Evolutionary conservation across 257 asterid species (phyloP).

Genomic region (Dorcoceras hygrometricum): DNA sequence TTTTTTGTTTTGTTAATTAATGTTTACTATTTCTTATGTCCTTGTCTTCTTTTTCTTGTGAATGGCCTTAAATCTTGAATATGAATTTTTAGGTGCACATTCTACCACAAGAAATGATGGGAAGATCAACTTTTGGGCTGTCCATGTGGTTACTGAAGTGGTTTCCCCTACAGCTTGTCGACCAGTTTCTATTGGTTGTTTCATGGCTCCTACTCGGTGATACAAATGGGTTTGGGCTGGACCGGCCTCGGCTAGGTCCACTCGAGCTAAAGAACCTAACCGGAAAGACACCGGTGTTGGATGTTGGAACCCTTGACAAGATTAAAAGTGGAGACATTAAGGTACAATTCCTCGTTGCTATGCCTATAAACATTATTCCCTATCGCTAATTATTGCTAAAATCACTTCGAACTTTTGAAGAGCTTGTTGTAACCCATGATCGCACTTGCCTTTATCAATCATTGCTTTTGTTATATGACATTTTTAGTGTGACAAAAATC

Average conservation of each 20-base stretch:
- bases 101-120: slow-evolving; percentile 76
- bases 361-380: not conserved
- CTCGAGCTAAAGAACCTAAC: slow-evolving; percentile 59
- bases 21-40: not conserved
- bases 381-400: slow-evolving; percentile 1
- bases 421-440: slow-evolving; percentile 34
- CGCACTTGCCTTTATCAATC: slow-evolving; percentile 24
- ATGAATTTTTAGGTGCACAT: slow-evolving; percentile 57
- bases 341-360: slow-evolving; percentile 37
- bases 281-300: slow-evolving; percentile 68
- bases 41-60: not conserved
- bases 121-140: slow-evolving; percentile 71
- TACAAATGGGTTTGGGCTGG: slow-evolving; percentile 53
- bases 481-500: slow-evolving; percentile 32
- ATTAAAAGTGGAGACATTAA: slow-evolving; percentile 70
- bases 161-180: slow-evolving; percentile 66
- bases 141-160: slow-evolving; percentile 76
- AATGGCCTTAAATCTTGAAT: slow-evolving; percentile 12
- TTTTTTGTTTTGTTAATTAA: not conserved
- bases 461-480: slow-evolving; percentile 17
- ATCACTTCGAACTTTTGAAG: slow-evolving; percentile 15
- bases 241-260: slow-evolving; percentile 56
- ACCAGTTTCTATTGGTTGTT: slow-evolving; percentile 42
- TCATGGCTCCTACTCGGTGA: slow-evolving; percentile 57
- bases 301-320: slow-evolving; percentile 71